Base-by-base conservation (phyloP, 2,329 filamentous ascomycete species). In the Rutstroemia sp. region DNA sequence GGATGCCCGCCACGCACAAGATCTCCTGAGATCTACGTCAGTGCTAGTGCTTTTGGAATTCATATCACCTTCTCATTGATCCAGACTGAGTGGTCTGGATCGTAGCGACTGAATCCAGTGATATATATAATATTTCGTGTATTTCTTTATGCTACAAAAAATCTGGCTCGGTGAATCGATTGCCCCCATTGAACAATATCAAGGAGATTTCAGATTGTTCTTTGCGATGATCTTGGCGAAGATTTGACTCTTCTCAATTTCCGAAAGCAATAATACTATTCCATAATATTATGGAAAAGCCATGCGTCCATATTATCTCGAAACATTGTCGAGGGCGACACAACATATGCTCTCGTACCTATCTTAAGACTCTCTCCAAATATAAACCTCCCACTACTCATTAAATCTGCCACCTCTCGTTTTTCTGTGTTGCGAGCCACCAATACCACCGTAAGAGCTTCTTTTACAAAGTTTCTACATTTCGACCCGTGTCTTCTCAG, bases 141-240 rank as follows among this genome's bases (percentile, higher is more conserved):
- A 17, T 19, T 9, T 44, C 12, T 38, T 38, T 9, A 19, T 6
- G 14, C 30, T 37, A 39, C 7, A 16, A 4, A 46, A 21, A 19
- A n/a, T 27, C 3, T 2, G 19, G 30, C 44, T 30, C 41, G n/a
- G 27, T 51, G n/a, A 17, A 44, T 34, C 9, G 4, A 10, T 34
- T 34, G 30, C 30, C 2, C 30, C 8, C 9, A 34, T 12, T 12
- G 17, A 42, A 47, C 44, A 56, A 51, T 56, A 56, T 48, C 25
- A 56, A 56, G 47, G 38, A 27, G 19, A 56, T 7, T 37, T 34
- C 16, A 5, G 4, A 51, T 56, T 56, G 53, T 51, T 19, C 53
- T 45, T 51, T 25, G 16, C 7, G 1, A 39, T 51, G 39, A 45
- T 34, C 14, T 16, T 10, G 9, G 34, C 21, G 19, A 56, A 39